These are phyloP conservation scores for Zopfochytrium polystomum DNA, from an alignment of 371 early-diverging fungal species.

Conservation along the genomic window DNA sequence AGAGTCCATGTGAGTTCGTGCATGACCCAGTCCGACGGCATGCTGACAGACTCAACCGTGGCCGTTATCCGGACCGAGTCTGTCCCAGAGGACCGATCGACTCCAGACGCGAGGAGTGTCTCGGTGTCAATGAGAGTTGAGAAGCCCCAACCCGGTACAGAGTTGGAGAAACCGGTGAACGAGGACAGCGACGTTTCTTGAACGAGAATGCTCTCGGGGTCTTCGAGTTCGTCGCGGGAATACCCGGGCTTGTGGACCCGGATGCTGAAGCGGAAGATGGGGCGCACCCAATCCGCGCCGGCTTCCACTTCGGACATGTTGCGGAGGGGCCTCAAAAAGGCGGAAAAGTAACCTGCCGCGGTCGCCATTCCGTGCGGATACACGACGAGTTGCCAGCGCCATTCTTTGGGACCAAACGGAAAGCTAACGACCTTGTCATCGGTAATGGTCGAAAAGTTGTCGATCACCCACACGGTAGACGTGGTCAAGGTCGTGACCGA, in stretches of 20 bases:
- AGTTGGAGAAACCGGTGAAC: constrained; percentile 30
- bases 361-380: constrained; percentile 39
- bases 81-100: constrained; percentile 8
- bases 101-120: background rate
- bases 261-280: constrained; percentile 30
- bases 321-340: constrained; percentile 39
- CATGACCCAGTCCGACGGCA: constrained; percentile 4
- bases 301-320: constrained; percentile 23
- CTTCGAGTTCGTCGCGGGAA: background rate
- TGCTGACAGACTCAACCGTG: constrained; percentile 13
- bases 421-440: constrained; percentile 45
- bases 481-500: too few species aligned
- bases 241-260: constrained; percentile 16
- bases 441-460: constrained; percentile 8
- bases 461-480: too few species aligned
- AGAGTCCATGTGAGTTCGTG: constrained; percentile 19
- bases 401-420: constrained; percentile 43
- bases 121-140: constrained; percentile 12
- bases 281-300: constrained; percentile 39
- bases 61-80: constrained; percentile 17
- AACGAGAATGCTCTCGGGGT: constrained; percentile 23
- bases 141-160: constrained; percentile 32
- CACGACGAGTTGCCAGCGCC: constrained; percentile 44
- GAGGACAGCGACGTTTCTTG: constrained; percentile 24
- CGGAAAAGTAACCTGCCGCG: constrained; percentile 22